Percentiles rank a stretch among this genome's conserved stretches.
These are phyloP conservation scores for Fraxinus platypoda DNA, from an alignment of 305 asterid genomes.

Conservation along the genomic window DNA sequence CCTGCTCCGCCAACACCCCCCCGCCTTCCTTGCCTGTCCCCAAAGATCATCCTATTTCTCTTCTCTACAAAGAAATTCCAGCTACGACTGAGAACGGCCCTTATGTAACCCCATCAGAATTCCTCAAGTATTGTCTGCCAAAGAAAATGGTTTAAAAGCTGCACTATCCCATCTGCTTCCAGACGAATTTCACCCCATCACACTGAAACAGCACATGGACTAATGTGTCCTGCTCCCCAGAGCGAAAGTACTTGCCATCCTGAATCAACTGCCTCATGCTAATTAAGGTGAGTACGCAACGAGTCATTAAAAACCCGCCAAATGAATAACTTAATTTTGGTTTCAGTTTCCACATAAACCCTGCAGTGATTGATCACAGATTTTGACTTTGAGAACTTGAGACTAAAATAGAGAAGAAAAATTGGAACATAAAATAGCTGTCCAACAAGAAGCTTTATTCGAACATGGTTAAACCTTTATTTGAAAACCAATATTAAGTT, in stretches of 20 bases:
- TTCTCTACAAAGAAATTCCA: not conserved
- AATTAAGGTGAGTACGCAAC: not conserved
- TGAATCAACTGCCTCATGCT: not conserved
- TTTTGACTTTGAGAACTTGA: not conserved
- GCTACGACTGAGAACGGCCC: not conserved
- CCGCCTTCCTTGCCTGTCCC: not conserved
- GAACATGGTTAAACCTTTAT: not conserved
- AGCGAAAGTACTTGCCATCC: not conserved
- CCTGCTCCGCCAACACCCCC: not conserved
- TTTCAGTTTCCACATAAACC: not conserved
- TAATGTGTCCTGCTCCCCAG: not conserved
- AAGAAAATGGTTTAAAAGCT: not conserved
- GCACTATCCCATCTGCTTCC: not conserved
- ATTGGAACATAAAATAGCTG: not conserved
- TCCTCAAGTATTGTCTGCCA: not conserved
- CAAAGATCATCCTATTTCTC: not conserved
- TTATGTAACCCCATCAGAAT: not conserved
- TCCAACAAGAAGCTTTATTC: not conserved
- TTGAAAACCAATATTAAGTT: not conserved
- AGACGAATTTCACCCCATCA: not conserved
- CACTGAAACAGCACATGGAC: not conserved
- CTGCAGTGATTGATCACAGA: not conserved
- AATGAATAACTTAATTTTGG: not conserved
- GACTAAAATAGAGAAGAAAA: not conserved
- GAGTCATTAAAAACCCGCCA: not conserved